Evolutionary conservation across 1,139 yeast genomes (phyloP), one percentile per base, ranked within the genome.

Genomic region (Yamadazyma blattariae): DNA sequence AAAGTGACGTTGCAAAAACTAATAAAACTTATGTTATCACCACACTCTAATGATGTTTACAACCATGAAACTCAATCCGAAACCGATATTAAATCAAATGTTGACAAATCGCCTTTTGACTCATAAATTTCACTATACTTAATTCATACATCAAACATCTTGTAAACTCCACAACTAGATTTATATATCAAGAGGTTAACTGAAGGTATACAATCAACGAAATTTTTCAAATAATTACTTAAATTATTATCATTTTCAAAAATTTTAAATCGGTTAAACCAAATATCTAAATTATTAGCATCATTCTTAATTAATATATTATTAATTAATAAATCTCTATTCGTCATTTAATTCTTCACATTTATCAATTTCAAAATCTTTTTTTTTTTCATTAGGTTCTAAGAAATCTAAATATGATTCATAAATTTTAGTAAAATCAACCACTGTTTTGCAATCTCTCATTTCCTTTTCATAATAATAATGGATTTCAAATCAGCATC

Each of bases 51-150:
- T n/a, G n/a, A n/a, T n/a, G n/a, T n/a, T n/a, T n/a, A n/a, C n/a
- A n/a, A n/a, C n/a, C n/a, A n/a, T n/a, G n/a, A n/a, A n/a, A n/a
- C n/a, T n/a, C n/a, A n/a, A n/a, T n/a, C n/a, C n/a, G n/a, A n/a
- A n/a, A n/a, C n/a, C n/a, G n/a, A n/a, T n/a, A 89, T 74, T 11
- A 74, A 64, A 42, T 84, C 62, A 0, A 94, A 88, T 0, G 88
- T 77, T 24, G 68, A 71, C 22, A 71, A 55, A 46, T 85, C 86
- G 1, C 65, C 61, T 33, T 69, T 64, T 1, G 64, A 57, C 33
- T 82, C 78, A 56, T 87, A 89, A 2, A 84, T 58, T 17, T 62
- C 59, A 1, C 95, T 85, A 56, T 86, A 89, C 10, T 67, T 61
- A 9, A 75, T 63, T 96, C 97, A 90, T 9, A 89, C 52, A 25